Evolutionary conservation across 441 rosid genomes (phyloP).

Genomic region (Mallotus repandus): DNA sequence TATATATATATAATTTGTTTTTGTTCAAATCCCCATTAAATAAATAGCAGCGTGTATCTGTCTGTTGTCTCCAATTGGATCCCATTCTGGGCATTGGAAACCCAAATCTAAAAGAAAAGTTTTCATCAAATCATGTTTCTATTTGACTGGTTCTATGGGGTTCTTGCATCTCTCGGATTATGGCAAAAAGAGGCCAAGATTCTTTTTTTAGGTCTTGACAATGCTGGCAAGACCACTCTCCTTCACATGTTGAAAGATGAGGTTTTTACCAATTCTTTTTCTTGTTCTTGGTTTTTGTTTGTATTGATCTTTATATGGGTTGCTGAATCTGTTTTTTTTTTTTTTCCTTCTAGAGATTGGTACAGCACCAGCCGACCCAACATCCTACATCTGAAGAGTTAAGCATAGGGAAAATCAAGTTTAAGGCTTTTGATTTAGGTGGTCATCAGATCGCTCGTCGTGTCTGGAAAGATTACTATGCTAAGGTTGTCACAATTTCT

Average conservation of each 20-base stretch:
- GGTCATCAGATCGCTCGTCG: conserved; percentile 96
- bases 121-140: conserved; percentile 51
- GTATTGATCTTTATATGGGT: not conserved
- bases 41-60: not conserved
- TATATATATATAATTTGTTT: no score
- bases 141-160: conserved; percentile 83
- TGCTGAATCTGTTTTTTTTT: conserved; percentile 14
- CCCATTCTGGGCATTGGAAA: not conserved
- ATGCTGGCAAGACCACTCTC: conserved; percentile 88
- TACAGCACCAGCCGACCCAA: conserved; percentile 93
- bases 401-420: conserved; percentile 87
- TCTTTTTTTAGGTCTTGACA: conserved; percentile 82
- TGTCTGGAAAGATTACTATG: conserved; percentile 94
- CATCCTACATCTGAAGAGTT: conserved; percentile 90
- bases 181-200: conserved; percentile 96
- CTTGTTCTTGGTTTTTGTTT: not conserved
- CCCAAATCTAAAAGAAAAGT: not conserved
- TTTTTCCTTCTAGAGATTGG: conserved; percentile 60
- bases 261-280: conserved; percentile 37
- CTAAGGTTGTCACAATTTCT: conserved; percentile 49
- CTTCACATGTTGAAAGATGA: conserved; percentile 93
- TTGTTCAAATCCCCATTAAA: conserved; percentile 11
- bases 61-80: conserved; percentile 8
- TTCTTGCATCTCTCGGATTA: conserved; percentile 74
- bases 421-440: conserved; percentile 93